phyloP scores from a whole-genome alignment of 1,139 yeast genomes.

The Scheffersomyces titani region DNA sequence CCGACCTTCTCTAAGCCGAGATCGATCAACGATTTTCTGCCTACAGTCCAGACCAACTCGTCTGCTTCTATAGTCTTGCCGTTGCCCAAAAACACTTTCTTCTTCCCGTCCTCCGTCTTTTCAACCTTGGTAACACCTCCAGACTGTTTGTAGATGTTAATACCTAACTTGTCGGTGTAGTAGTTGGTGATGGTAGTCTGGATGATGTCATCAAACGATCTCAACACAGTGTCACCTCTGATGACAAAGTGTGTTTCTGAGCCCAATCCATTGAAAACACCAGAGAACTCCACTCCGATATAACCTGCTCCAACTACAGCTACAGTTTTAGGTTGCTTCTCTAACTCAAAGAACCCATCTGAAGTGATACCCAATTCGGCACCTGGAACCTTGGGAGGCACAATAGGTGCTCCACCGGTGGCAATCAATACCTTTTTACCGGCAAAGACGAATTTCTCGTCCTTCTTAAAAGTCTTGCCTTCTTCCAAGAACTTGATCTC shows the following conservation, averaged over 20 bases:
- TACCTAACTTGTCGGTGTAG: conserved; percentile 74
- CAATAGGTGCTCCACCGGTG: conserved; percentile 85
- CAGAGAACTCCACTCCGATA: conserved; percentile 93
- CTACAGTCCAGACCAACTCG: conserved; percentile 87
- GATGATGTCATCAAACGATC: conserved; percentile 83
- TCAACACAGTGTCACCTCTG: conserved; percentile 86
- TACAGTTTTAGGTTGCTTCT: conserved; percentile 82
- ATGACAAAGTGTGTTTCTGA: conserved; percentile 85
- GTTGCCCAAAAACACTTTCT: conserved; percentile 58
- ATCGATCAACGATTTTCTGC: conserved; percentile 76
- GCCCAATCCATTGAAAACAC: conserved; percentile 87
- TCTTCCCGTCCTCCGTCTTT: conserved; percentile 57
- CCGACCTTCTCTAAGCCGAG: conserved; percentile 79
- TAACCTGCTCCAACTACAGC: conserved; percentile 98
- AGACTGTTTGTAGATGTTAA: conserved; percentile 71
- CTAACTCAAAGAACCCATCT: conserved; percentile 86
- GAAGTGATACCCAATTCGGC: conserved; percentile 83
- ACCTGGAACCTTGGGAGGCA: conserved; percentile 75
- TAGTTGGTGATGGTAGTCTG: conserved; percentile 77
- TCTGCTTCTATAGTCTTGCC: conserved; percentile 71
- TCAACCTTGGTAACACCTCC: conserved; percentile 61
- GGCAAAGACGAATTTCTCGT: conserved; percentile 61
- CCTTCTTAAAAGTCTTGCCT: conserved; percentile 32
- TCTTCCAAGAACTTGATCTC: conserved; percentile 35
- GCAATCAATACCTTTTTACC: conserved; percentile 88